A percentile compares a stretch with the other conserved stretches of the same genome.
These are phyloP conservation scores for Sesbania bispinosa DNA, from an alignment of 306 rosid species.

Conservation along the genomic window DNA sequence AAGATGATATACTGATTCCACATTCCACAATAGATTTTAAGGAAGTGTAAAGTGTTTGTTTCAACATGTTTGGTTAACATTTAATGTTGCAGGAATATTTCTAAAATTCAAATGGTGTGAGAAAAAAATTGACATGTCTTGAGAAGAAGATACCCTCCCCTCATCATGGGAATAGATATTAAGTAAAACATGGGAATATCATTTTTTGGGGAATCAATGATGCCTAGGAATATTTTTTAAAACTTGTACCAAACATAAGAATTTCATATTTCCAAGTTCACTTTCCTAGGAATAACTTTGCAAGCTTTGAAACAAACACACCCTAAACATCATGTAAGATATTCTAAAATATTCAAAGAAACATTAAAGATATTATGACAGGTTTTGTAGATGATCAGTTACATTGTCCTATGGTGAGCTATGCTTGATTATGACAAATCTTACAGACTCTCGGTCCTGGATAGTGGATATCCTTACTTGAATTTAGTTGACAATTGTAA, in stretches of 20 bases:
- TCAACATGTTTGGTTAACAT: no score
- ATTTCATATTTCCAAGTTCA: neutral
- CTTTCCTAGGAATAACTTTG: neutral
- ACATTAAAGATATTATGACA: neutral
- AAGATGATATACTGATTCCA: no score
- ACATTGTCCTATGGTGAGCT: neutral
- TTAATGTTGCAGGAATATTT: no score
- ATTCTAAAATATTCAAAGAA: neutral
- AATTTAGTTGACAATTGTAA: conserved; percentile 11
- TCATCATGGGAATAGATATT: no score
- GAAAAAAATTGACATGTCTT: no score
- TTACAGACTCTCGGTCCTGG: neutral
- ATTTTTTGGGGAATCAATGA: no score
- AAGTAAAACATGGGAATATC: no score
- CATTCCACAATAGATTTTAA: no score
- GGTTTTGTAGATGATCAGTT: neutral
- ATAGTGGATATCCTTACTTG: conserved; percentile 14
- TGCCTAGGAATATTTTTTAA: neutral
- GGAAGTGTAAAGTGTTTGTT: no score
- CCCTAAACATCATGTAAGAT: neutral
- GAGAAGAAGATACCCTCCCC: no score
- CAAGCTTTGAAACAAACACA: neutral
- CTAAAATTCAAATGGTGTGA: no score
- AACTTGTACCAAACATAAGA: neutral
- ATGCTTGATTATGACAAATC: conserved; percentile 3